Conservation (phyloP, 2,329 filamentous ascomycete genomes). For the Gliomastix tumulicola region DNA sequence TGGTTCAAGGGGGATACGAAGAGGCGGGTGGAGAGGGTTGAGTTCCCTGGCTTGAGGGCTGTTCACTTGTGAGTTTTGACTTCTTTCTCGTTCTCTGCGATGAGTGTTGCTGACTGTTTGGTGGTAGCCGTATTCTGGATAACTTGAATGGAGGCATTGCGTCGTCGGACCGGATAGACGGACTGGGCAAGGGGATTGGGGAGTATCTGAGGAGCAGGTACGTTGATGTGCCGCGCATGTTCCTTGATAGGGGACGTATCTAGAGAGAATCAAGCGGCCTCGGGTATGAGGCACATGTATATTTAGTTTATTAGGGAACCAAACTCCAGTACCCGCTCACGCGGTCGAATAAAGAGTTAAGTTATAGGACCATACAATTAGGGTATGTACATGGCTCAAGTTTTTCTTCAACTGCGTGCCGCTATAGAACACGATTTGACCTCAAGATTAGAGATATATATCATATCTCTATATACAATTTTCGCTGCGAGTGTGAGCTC, state of each 20-base stretch:
- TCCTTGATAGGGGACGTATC: conserved; percentile 29
- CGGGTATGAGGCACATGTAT: no score
- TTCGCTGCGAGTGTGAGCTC: no score
- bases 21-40: conserved; percentile 30
- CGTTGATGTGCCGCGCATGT: conserved; percentile 34
- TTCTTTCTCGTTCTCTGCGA: no score
- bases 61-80: conserved; percentile 17
- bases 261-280: conserved; percentile 6
- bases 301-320: no score
- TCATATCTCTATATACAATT: no score
- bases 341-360: no score
- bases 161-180: conserved; percentile 33
- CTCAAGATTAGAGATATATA: no score
- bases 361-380: no score
- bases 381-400: no score
- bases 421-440: not conserved
- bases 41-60: conserved; percentile 23
- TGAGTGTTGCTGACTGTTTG: no score
- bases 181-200: conserved; percentile 34
- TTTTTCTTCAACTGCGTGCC: no score
- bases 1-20: conserved; percentile 20
- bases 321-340: no score
- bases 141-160: conserved; percentile 36
- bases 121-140: conserved; percentile 26
- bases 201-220: conserved; percentile 36